These are phyloP conservation scores for Taphrina sp. DNA, from an alignment of 1,139 yeast genomes.

Conservation along the genomic window DNA sequence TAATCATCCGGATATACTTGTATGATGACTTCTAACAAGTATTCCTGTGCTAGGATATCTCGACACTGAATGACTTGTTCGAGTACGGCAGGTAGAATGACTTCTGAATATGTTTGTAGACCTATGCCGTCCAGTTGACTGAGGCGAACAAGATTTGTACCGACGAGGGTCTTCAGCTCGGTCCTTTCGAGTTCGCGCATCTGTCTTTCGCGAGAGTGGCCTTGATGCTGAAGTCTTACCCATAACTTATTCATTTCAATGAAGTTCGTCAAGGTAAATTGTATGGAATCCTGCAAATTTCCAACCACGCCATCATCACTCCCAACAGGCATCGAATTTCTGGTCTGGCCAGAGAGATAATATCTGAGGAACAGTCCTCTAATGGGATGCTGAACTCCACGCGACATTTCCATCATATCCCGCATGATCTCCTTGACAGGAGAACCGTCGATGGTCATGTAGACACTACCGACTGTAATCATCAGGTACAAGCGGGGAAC, in stretches of 20 bases:
- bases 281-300: constrained; percentile 63
- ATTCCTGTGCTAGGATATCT: constrained; percentile 88
- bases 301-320: constrained; percentile 44
- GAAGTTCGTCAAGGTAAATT: constrained; percentile 78
- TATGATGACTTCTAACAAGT: constrained; percentile 80
- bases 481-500: constrained; percentile 87
- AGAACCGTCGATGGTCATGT: constrained; percentile 60
- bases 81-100: constrained; percentile 72
- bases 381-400: constrained; percentile 96
- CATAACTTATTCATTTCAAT: constrained; percentile 96
- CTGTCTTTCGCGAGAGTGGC: constrained; percentile 79
- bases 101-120: constrained; percentile 56
- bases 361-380: constrained; percentile 81
- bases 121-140: constrained; percentile 83
- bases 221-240: constrained; percentile 96
- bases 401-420: constrained; percentile 96
- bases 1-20: constrained; percentile 94
- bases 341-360: constrained; percentile 79
- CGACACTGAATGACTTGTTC: constrained; percentile 92
- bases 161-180: constrained; percentile 87
- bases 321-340: constrained; percentile 60
- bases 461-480: constrained; percentile 78
- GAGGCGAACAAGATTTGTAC: constrained; percentile 83
- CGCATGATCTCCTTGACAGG: constrained; percentile 85
- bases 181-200: constrained; percentile 75